phyloP scores from a whole-genome alignment of 1,284 basidiomycete genomes.

The Peniophora sp. region DNA sequence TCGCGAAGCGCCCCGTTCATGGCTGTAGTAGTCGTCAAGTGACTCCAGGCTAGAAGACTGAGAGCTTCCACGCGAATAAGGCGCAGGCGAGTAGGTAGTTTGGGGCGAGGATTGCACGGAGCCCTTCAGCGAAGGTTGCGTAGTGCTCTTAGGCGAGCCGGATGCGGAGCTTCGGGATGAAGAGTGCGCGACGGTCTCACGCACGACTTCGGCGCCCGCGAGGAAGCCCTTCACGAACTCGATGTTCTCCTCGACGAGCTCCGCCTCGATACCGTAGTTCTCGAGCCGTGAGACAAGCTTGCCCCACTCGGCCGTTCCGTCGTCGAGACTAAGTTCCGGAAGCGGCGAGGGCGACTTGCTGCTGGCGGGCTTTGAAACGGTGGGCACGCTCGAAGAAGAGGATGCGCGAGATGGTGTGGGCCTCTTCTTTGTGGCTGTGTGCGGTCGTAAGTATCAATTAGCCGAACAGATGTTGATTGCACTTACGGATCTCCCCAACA shows the following conservation, averaged over 20 bases:
- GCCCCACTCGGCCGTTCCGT: constrained; percentile 69
- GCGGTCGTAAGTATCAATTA: not conserved
- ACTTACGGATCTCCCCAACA: constrained; percentile 24
- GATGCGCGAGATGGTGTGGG: not conserved
- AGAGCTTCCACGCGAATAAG: no score
- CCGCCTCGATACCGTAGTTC: constrained; percentile 47
- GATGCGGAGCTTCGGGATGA: not conserved
- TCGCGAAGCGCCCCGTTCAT: no score
- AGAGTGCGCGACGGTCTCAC: not conserved
- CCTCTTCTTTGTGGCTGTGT: not conserved
- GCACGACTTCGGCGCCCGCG: constrained; percentile 24
- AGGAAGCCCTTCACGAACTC: constrained; percentile 65
- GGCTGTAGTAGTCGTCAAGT: no score
- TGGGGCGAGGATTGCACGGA: no score
- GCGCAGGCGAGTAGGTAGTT: no score
- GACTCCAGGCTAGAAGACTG: no score
- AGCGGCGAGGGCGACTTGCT: constrained; percentile 71
- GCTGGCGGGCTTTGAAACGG: constrained; percentile 17
- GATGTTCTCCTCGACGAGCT: constrained; percentile 51
- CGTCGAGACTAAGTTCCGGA: constrained; percentile 69
- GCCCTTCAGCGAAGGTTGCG: not conserved
- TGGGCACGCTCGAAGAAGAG: not conserved
- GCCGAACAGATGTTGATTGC: not conserved
- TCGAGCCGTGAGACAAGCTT: constrained; percentile 57
- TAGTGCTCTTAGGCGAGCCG: not conserved